Base-by-base conservation (phyloP, 192 early-diverging fungal genomes). In the Backusella mclennaniae region DNA sequence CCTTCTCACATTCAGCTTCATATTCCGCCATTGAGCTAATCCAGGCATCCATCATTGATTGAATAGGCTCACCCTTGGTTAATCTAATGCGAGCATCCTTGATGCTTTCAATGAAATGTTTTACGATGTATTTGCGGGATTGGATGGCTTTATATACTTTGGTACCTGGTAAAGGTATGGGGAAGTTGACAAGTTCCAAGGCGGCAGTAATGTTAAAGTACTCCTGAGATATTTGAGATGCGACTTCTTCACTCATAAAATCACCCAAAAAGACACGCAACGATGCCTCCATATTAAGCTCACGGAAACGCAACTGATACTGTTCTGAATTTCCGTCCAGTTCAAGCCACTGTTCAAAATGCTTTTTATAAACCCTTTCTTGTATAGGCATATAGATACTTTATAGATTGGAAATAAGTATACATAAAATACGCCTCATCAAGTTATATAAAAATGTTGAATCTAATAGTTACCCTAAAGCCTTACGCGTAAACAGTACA, bases 181-280 rank as follows among this genome's bases (percentile, higher is more conserved):
- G 84, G 46, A 85, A 85, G 35, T 85, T 85, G 56, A 85, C 84
- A 19, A 85, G 73, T 68, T 85, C 81, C 15, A 85, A 49, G 3
- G 84, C 84, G 15, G 84, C 84, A 14, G 84, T 85, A 68, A 85
- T 84, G 49, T 83, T 75, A 41, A 83, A 84, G 39, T 85, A 85
- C 17, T 80, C 73, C 33, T 78, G 67, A 26, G 84, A 85, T 56
- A 85, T 85, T 21, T 46, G 80, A 5, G 66, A 66, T 1, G 78
- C 83, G 1, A 81, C 80, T 29, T 82, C 68, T 15, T 79, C 76
- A 5, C 75, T 71, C 44, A 85, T 81, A 52, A 81, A 78, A 63
- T 73, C 63, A 33, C 84, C 84, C 44, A 82, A 70, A 42, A 85
- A 85, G 21, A 85, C 84, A 63, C 76, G 75, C 21, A 85, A 73